phyloP scores from a whole-genome alignment of 2,329 filamentous ascomycete species.

The Penicillium frequentans region DNA sequence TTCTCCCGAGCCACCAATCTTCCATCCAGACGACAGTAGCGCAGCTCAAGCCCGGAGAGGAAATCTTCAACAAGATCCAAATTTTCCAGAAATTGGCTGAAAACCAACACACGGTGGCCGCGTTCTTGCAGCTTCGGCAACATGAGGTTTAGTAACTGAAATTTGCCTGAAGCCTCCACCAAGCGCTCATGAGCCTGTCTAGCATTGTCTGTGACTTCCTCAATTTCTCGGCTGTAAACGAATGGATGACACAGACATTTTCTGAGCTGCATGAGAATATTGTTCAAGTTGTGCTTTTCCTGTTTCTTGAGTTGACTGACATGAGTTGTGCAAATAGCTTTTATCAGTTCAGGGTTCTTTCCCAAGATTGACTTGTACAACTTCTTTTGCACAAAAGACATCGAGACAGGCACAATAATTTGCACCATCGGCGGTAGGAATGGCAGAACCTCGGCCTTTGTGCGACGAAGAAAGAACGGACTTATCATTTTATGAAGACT shows the following conservation, averaged over 20 bases:
- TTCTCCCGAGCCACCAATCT: conserved; percentile 77
- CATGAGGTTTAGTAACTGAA: conserved; percentile 79
- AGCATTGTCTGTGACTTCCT: conserved; percentile 69
- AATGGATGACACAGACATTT: conserved; percentile 97
- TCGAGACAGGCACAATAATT: conserved; percentile 92
- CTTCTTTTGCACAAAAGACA: conserved; percentile 91
- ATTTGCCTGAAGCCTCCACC: conserved; percentile 86
- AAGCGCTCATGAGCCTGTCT: conserved; percentile 72
- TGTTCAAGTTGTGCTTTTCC: conserved; percentile 81
- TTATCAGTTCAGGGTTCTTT: conserved; percentile 86
- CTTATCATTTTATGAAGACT: conserved; percentile 82
- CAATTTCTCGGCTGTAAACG: conserved; percentile 85
- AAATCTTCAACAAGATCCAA: conserved; percentile 93
- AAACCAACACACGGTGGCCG: conserved; percentile 88
- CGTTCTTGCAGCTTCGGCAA: conserved; percentile 81
- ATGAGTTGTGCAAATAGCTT: conserved; percentile 72
- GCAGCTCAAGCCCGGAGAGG: conserved; percentile 69
- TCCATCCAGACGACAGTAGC: conserved; percentile 84
- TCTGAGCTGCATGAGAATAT: conserved; percentile 91
- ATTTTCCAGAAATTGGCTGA: conserved; percentile 89
- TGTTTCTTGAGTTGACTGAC: conserved; percentile 61
- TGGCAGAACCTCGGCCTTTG: conserved; percentile 85
- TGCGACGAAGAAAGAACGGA: conserved; percentile 70
- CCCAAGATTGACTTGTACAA: conserved; percentile 91
- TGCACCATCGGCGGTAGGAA: conserved; percentile 92